Conservation (phyloP, 768 basidiomycete genomes). For the Astraeus odoratus region DNA sequence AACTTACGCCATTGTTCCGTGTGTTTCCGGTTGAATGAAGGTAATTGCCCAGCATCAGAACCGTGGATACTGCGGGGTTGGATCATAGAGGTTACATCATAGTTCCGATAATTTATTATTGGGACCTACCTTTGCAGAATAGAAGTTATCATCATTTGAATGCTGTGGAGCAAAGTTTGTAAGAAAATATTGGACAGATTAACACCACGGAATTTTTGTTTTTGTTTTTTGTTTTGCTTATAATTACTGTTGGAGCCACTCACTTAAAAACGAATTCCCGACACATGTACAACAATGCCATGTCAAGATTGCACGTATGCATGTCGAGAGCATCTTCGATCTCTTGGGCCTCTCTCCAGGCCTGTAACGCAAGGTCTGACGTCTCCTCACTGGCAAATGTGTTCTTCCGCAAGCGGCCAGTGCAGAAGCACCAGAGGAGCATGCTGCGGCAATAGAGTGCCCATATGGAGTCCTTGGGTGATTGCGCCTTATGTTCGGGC, state of each 20-base stretch:
- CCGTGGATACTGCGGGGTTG: constrained; percentile 43
- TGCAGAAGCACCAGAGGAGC: constrained; percentile 72
- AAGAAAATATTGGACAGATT: constrained; percentile 6
- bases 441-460: constrained; percentile 76
- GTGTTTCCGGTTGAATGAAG: constrained; percentile 62
- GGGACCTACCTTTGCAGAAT: constrained; percentile 56
- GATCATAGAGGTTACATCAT: constrained; percentile 4
- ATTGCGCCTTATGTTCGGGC: constrained; percentile 36
- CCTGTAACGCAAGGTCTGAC: constrained; percentile 51
- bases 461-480: constrained; percentile 75
- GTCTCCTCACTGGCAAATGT: constrained; percentile 42
- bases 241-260: constrained; percentile 30
- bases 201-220: too few relatives aligned
- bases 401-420: constrained; percentile 41
- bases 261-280: constrained; percentile 74
- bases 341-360: constrained; percentile 58
- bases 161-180: constrained; percentile 33
- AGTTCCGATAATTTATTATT: not conserved
- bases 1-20: constrained; percentile 76
- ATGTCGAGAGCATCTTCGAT: constrained; percentile 62
- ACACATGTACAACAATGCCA: constrained; percentile 55
- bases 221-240: too few relatives aligned
- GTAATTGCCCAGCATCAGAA: constrained; percentile 37
- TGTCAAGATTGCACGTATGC: constrained; percentile 68
- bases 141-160: constrained; percentile 57